phyloP scores from a whole-genome alignment of 495 filamentous ascomycete genomes.

The Penicillium egyptiacum region DNA sequence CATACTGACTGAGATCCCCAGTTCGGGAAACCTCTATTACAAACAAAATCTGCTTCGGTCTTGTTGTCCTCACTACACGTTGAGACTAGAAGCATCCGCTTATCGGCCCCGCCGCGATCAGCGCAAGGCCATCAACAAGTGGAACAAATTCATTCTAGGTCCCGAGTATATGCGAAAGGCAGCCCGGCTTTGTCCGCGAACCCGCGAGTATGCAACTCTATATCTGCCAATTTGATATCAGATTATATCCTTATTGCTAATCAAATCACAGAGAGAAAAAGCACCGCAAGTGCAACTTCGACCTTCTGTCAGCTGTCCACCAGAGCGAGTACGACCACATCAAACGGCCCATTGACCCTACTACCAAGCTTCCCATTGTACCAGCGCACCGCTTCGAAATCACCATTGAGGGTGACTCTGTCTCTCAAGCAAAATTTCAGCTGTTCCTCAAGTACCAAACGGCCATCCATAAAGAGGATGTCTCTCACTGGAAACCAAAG shows the following conservation, averaged over 20 bases:
- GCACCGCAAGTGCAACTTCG: constrained; percentile 69
- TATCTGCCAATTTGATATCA: not conserved
- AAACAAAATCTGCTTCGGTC: constrained; percentile 79
- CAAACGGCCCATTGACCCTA: constrained; percentile 51
- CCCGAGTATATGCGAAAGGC: constrained; percentile 72
- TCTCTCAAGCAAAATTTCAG: constrained; percentile 80
- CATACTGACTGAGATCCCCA: constrained; percentile 37
- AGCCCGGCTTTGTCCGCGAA: constrained; percentile 70
- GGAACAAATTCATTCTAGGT: constrained; percentile 84
- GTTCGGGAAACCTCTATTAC: constrained; percentile 82
- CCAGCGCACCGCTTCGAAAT: constrained; percentile 80
- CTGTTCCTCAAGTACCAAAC: constrained; percentile 87
- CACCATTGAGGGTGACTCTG: constrained; percentile 73
- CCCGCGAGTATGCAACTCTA: constrained; percentile 60
- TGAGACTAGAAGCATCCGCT: constrained; percentile 71
- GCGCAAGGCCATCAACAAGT: constrained; percentile 82
- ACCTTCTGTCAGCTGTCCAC: constrained; percentile 71
- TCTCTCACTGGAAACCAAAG: constrained; percentile 60
- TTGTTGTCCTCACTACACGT: constrained; percentile 95
- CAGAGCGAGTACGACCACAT: constrained; percentile 62
- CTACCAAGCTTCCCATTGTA: constrained; percentile 56
- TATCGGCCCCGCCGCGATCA: constrained; percentile 79
- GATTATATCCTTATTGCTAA: constrained; percentile 12
- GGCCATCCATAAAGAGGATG: constrained; percentile 72
- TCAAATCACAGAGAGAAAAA: constrained; percentile 60